Evolutionary conservation across 768 basidiomycete genomes (phyloP), one percentile per base, ranked within the genome.

Genomic region (Podaxis pistillaris): DNA sequence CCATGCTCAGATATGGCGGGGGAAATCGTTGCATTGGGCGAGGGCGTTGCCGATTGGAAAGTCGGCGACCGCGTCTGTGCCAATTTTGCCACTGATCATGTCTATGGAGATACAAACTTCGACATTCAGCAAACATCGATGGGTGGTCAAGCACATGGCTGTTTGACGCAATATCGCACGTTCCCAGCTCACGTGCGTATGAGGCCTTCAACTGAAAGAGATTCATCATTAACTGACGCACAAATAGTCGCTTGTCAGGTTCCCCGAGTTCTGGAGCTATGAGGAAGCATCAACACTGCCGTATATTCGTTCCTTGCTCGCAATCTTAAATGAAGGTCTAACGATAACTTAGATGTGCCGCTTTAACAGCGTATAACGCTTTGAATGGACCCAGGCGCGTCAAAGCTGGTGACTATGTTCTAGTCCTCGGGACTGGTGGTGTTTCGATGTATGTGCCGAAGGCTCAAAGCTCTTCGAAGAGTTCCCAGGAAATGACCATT

Each of bases 311-410:
- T n/a, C 40, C 13, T 3, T 26, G 8, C 24, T 12, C 11, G 9
- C 22, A 28, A 5, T 17, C 4, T 56, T 13, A 11, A 8, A 17
- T 22, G 22, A 47, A n/a, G 15, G 5, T 28, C 44, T 55, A 11
- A 58, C 54, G n/a, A 22, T 36, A 80, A 12, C 15, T 26, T 47
- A 72, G 82, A 28, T 86, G 83, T 63, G 85, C 86, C 1, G 86
- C 81, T 8, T 66, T 89, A 55, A 90, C 87, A 0, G 86, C 88
- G 0, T 89, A 87, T 73, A 87, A 84, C 63, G 82, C 83, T 5
- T 74, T 89, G 46, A 67, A 77, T 64, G 84, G 86, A 2, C 75
- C 76, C 0, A 70, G 72, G 4, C 79, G 81, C 24, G 66, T 88
- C 63, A 83, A 85, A 68, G 83, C 82, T 13, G 87, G 87, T 7